phyloP scores from a whole-genome alignment of 495 filamentous ascomycete genomes.

The Parachaetomium inaequale region DNA sequence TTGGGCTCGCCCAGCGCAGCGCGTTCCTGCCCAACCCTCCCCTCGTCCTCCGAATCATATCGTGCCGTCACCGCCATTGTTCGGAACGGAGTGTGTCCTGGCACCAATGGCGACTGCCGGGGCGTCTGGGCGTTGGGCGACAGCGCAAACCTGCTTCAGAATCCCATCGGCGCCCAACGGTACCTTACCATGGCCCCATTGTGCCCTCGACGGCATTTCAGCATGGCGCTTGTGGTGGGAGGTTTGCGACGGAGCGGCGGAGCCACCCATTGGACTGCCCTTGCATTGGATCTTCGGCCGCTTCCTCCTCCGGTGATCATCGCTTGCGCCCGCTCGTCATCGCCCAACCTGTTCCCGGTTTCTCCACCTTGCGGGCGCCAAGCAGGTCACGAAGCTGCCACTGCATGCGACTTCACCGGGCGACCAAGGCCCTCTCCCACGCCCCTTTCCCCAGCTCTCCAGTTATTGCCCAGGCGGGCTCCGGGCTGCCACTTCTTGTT shows the following conservation, averaged over 20 bases:
- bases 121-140: constrained; percentile 25
- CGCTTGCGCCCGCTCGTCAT: constrained; percentile 21
- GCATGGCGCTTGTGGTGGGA: constrained; percentile 5
- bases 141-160: constrained; percentile 22
- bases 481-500: constrained; percentile 4
- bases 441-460: constrained; percentile 19
- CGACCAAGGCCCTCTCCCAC: constrained; percentile 12
- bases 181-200: constrained; percentile 20
- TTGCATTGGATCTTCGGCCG: constrained; percentile 11
- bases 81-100: constrained; percentile 19
- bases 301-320: constrained; percentile 1
- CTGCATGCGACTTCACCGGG: constrained; percentile 27
- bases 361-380: constrained; percentile 18
- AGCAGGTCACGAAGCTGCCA: constrained; percentile 28
- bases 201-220: constrained; percentile 6
- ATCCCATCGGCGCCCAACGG: constrained; percentile 31
- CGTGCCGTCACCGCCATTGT: constrained; percentile 18
- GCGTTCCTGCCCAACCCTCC: constrained; percentile 28
- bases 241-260: constrained; percentile 10
- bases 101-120: constrained; percentile 28
- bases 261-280: constrained; percentile 6
- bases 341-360: constrained; percentile 25
- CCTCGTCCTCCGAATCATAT: constrained; percentile 22
- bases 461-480: constrained; percentile 14
- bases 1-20: constrained; percentile 22